These are phyloP conservation scores for Hypoxylon crocopeplum DNA, from an alignment of 495 filamentous ascomycete species.

Conservation along the genomic window DNA sequence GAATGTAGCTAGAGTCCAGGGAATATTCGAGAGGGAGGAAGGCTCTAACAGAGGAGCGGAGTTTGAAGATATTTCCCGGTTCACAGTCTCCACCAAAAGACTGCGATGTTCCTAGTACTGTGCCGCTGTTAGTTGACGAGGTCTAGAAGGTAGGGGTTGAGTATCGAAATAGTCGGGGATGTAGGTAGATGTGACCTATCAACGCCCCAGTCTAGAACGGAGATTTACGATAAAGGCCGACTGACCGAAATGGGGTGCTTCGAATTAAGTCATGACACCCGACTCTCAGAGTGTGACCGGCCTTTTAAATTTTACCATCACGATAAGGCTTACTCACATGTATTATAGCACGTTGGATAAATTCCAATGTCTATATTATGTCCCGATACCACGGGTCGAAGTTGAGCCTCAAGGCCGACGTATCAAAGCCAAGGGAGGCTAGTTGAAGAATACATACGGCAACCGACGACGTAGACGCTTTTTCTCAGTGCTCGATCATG, in stretches of 20 bases:
- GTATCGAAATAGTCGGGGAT: background rate
- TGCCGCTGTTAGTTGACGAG: background rate
- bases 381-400: background rate
- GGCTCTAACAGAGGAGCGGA: constrained; percentile 5
- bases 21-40: background rate
- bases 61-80: constrained; percentile 25
- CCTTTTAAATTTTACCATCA: constrained; percentile 6
- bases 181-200: background rate
- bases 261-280: background rate
- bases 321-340: background rate
- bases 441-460: no score
- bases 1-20: constrained; percentile 1
- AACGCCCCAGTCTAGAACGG: background rate
- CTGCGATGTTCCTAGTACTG: constrained; percentile 2
- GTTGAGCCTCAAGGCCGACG: constrained; percentile 3
- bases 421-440: no score
- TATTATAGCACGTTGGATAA: constrained; percentile 10
- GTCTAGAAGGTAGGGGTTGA: background rate
- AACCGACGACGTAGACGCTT: background rate
- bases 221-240: constrained; percentile 19
- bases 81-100: background rate
- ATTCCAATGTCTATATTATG: constrained; percentile 22
- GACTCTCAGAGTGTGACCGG: background rate
- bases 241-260: background rate
- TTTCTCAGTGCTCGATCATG: constrained; percentile 7